Evolutionary conservation across 257 asterid species (phyloP), one percentile per base, ranked within the genome.

Genomic region (Przewalskia tangutica): DNA sequence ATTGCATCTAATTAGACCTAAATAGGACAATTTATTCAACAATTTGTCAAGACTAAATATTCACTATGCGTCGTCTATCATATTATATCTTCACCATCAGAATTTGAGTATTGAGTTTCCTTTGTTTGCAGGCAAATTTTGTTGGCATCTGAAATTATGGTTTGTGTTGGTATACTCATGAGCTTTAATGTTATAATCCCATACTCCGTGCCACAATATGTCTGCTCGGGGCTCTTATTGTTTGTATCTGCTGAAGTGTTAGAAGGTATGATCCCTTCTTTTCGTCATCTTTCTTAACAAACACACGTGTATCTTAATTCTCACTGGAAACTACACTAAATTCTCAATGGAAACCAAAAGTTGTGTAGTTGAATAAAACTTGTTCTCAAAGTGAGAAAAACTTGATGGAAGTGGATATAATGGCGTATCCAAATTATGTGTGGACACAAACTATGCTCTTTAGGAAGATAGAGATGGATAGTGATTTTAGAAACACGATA

Each of bases 191-290:
- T 83, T 62, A 83, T 87, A 65, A 65, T 84, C 83, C 91, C 93
- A 7, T 93, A 93, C 82, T 88, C 97, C 2, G 92, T 88, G 59
- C 93, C 93, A 7, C 97, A 93, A 68, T 93, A 93, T 8, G 89
- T 93, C 23, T 70, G 88, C 77, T 93, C 97, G 18, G 97, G 93
- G 20, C 84, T 93, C 46, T 83, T 93, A 50, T 89, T 93, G 42
- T 93, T 93, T 34, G 97, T 93, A 36, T 91, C 96, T 5, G 97
- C 97, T 80, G 97, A 90, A 90, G 97, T 93, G 81, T 89, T 93
- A 23, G 97, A 93, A 90, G 97, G 97, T 90, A 51, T 66, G 59
- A 63, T 60, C 77, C 34, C 36, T 8, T n/a, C 17, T 8, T n/a
- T 16, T 17, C 10, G 2, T 27, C 6, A 34, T 27, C 82, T 59